Percentiles rank a stretch among this genome's conserved stretches.
Conservation (phyloP, 2,329 filamentous ascomycete genomes). For the Grosmannia serpens region DNA sequence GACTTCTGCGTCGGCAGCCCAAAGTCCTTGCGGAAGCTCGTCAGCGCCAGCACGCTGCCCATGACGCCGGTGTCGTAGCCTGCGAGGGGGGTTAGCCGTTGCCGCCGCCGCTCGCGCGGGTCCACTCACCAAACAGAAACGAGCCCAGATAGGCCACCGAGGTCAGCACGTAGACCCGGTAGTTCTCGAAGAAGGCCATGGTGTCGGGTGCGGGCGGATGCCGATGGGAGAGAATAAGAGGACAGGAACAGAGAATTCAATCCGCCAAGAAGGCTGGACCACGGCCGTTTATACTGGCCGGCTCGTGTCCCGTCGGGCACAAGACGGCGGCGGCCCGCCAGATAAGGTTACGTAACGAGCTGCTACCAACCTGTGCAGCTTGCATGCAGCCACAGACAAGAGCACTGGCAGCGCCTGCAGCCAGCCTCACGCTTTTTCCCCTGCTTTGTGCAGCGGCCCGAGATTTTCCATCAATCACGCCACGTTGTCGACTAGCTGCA, state of each 20-base stretch:
- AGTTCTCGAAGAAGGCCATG: background rate
- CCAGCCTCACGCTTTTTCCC: background rate
- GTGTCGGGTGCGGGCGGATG: background rate
- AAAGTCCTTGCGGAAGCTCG: background rate
- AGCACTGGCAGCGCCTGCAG: no score
- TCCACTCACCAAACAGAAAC: background rate
- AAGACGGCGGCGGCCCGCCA: background rate
- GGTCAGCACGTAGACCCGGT: background rate
- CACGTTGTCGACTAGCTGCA: background rate
- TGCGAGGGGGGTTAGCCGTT: no score
- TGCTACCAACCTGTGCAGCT: background rate
- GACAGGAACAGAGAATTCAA: background rate
- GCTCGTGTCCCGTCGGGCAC: background rate
- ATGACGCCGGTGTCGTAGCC: slow-evolving; percentile 2
- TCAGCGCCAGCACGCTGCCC: slow-evolving; percentile 3
- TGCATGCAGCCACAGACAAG: no score
- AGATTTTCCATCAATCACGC: background rate
- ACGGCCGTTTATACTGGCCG: background rate
- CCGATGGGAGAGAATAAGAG: background rate
- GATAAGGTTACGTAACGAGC: background rate
- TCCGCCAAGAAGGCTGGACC: background rate
- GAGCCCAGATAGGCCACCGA: slow-evolving; percentile 2
- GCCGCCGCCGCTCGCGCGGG: no score
- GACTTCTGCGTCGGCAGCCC: slow-evolving; percentile 1
- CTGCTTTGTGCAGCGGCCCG: no score